Conservation (phyloP, 208 protist genomes). For the Porcisia deanei region DNA sequence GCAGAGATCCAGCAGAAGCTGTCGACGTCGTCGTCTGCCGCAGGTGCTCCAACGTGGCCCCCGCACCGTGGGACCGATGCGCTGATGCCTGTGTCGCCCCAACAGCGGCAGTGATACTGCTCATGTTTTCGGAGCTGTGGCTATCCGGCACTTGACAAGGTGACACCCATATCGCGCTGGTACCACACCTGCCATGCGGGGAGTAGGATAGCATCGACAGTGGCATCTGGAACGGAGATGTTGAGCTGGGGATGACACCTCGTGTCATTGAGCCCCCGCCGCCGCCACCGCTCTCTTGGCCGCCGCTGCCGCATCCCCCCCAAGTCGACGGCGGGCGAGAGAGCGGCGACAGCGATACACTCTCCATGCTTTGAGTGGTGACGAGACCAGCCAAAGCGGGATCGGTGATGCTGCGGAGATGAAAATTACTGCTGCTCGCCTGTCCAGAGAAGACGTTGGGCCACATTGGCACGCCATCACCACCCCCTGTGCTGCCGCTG, state of each 20-base stretch:
- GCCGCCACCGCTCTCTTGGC: too few species aligned
- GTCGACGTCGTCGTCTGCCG: neutral
- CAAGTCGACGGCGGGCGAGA: conserved; percentile 40
- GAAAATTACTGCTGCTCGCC: neutral
- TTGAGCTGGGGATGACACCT: conserved; percentile 2
- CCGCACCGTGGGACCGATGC: conserved; percentile 5
- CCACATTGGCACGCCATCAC: conserved; percentile 4
- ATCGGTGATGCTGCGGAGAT: neutral
- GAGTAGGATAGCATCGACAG: neutral
- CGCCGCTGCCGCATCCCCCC: neutral
- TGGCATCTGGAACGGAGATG: neutral
- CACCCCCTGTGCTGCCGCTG: neutral
- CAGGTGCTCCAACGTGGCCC: neutral
- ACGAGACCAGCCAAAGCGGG: neutral
- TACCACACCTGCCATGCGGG: neutral
- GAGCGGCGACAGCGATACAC: conserved; percentile 43
- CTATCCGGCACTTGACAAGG: conserved; percentile 1
- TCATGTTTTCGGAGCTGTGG: conserved; percentile 8
- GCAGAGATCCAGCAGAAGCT: neutral
- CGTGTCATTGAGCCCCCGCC: conserved; percentile 12
- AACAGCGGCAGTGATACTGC: conserved; percentile 1
- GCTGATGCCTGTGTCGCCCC: neutral
- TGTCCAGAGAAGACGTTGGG: neutral
- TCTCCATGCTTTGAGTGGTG: conserved; percentile 23
- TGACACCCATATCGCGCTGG: conserved; percentile 1